Evolutionary conservation across 371 early-diverging fungal genomes (phyloP).

Genomic region (Rhizomucor miehei): DNA sequence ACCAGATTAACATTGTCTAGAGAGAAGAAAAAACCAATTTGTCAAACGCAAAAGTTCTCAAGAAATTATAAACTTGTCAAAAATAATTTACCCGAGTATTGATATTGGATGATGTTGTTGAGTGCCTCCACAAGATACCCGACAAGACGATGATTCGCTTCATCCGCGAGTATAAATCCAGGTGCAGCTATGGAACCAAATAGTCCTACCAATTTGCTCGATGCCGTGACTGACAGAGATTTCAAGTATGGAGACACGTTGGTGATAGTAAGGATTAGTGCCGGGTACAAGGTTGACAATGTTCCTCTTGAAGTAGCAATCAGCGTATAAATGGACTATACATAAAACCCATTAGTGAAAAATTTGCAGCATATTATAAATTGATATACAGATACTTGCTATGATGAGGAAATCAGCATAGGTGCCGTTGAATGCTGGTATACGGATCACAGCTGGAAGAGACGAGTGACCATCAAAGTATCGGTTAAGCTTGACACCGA

Average conservation of each 20-base stretch:
- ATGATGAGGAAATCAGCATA: conserved; percentile 84
- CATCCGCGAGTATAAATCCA: conserved; percentile 75
- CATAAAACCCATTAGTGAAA: neutral
- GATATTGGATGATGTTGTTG: conserved; percentile 82
- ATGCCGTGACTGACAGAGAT: conserved; percentile 66
- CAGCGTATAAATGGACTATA: conserved; percentile 67
- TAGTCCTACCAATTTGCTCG: conserved; percentile 71
- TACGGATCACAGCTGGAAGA: conserved; percentile 60
- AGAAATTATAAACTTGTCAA: no score
- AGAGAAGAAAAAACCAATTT: neutral
- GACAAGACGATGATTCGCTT: conserved; percentile 68
- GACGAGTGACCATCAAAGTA: conserved; percentile 67
- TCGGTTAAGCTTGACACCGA: conserved; percentile 74
- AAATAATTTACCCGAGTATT: conserved; percentile 53
- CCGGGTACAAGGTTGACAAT: conserved; percentile 71
- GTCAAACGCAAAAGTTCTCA: no score
- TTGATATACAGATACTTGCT: conserved; percentile 28
- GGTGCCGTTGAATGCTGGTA: conserved; percentile 73
- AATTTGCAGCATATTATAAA: neutral
- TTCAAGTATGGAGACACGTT: conserved; percentile 83
- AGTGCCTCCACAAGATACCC: conserved; percentile 74
- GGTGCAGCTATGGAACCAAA: conserved; percentile 78
- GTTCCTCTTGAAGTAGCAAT: conserved; percentile 73
- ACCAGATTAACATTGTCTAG: conserved; percentile 72
- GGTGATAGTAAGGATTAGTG: conserved; percentile 69